A percentile compares a stretch with the other conserved stretches of the same genome.
phyloP scores from a whole-genome alignment of 352 stramenopile genomes.

The Globisporangium echinulatum region DNA sequence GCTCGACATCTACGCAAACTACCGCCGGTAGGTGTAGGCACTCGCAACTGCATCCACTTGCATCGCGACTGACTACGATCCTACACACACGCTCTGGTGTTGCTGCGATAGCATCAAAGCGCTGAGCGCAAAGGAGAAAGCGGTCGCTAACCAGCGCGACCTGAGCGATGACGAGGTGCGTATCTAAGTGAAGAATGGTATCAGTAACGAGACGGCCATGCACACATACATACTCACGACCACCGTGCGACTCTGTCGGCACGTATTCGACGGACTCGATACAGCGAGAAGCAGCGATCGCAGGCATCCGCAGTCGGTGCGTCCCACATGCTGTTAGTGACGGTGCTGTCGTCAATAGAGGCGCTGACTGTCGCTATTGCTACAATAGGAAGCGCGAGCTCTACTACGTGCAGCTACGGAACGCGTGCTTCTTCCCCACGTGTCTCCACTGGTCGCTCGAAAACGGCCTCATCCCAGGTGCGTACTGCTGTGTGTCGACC shows the following conservation, averaged over 20 bases:
- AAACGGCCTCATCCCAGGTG: slow-evolving; percentile 60
- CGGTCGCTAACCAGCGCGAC: slow-evolving; percentile 40
- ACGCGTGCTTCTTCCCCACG: slow-evolving; percentile 73
- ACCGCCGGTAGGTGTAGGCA: slow-evolving; percentile 41
- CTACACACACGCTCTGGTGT: too few species aligned
- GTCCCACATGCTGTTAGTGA: slow-evolving; percentile 2
- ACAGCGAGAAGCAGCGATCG: slow-evolving; percentile 34
- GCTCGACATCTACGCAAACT: slow-evolving; percentile 74
- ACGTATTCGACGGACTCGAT: too few species aligned
- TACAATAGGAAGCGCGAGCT: slow-evolving; percentile 45
- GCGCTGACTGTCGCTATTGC: background rate
- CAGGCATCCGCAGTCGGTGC: slow-evolving; percentile 42
- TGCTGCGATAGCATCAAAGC: slow-evolving; percentile 38
- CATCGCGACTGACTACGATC: background rate
- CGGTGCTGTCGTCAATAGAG: background rate
- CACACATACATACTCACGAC: background rate
- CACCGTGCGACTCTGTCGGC: background rate
- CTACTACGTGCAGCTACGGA: slow-evolving; percentile 73
- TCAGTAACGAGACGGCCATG: background rate
- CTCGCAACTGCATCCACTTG: background rate
- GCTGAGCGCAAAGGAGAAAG: slow-evolving; percentile 50
- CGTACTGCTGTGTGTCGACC: slow-evolving; percentile 1
- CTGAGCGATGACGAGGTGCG: slow-evolving; percentile 50
- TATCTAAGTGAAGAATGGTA: background rate
- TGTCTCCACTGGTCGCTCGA: slow-evolving; percentile 81